These are phyloP conservation scores for Pterulicium gracile DNA, from an alignment of 1,284 basidiomycete genomes.

Conservation along the genomic window DNA sequence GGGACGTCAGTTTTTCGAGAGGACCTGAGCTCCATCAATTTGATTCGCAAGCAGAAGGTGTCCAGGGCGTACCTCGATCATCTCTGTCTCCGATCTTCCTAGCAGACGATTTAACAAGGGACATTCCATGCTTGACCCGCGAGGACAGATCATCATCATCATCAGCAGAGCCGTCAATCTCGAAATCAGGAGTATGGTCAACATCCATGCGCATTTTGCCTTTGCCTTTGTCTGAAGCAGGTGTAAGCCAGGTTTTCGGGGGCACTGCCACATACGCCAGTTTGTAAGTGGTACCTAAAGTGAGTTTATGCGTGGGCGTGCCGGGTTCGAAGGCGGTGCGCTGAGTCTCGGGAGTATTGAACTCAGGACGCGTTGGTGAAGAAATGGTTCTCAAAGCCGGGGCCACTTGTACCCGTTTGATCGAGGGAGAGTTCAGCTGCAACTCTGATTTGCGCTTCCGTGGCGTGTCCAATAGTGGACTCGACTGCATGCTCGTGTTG, in stretches of 20 bases:
- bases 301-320: constrained; percentile 19
- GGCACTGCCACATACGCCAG: constrained; percentile 56
- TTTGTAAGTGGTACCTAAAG: constrained; percentile 27
- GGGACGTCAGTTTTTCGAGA: constrained; percentile 58
- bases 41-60: constrained; percentile 3
- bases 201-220: constrained; percentile 18
- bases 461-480: not conserved
- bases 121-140: constrained; percentile 17
- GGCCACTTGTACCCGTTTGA: constrained; percentile 18
- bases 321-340: constrained; percentile 16
- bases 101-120: constrained; percentile 33
- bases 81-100: constrained; percentile 66
- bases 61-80: constrained; percentile 44
- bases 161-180: constrained; percentile 16
- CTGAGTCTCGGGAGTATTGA: constrained; percentile 8
- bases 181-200: not conserved
- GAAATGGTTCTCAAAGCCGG: not conserved
- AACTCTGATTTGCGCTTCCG: constrained; percentile 4
- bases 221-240: constrained; percentile 25
- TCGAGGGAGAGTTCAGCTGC: constrained; percentile 19
- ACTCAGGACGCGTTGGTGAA: not conserved
- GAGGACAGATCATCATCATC: constrained; percentile 17
- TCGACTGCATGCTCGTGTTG: not conserved
- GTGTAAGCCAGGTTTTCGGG: constrained; percentile 36
- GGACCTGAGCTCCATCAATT: constrained; percentile 33